Evolutionary conservation across 2,329 filamentous ascomycete genomes (phyloP).

Genomic region (Claviceps maximensis): DNA sequence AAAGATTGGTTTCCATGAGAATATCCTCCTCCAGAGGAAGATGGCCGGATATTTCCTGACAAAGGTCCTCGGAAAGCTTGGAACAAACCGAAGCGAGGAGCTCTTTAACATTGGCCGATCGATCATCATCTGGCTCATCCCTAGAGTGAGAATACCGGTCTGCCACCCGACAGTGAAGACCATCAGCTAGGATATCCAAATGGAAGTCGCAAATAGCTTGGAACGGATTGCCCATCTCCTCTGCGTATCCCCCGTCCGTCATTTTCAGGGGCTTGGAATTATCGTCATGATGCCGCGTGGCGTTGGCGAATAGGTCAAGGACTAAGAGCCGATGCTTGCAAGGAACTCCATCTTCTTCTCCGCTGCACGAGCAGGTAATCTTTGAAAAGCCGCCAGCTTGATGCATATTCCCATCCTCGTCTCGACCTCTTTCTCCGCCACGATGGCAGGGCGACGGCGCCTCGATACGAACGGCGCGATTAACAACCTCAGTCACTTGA

Average conservation of each 20-base stretch:
- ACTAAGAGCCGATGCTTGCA: neutral
- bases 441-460: too few relatives aligned
- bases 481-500: too few relatives aligned
- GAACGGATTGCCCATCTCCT: neutral
- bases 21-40: slow-evolving; percentile 7
- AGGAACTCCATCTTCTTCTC: neutral
- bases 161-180: neutral
- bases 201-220: neutral
- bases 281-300: neutral
- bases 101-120: too few relatives aligned
- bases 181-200: neutral
- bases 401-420: neutral
- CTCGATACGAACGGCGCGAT: too few relatives aligned
- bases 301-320: neutral
- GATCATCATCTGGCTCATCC: neutral
- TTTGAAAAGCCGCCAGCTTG: neutral
- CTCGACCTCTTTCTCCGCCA: too few relatives aligned
- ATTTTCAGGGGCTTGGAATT: neutral
- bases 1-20: slow-evolving; percentile 10
- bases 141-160: neutral
- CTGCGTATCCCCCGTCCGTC: neutral
- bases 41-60: too few relatives aligned
- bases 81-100: too few relatives aligned
- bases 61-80: too few relatives aligned
- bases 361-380: neutral